Conservation (phyloP, 371 early-diverging fungal genomes). For the Mucor mucedo region DNA sequence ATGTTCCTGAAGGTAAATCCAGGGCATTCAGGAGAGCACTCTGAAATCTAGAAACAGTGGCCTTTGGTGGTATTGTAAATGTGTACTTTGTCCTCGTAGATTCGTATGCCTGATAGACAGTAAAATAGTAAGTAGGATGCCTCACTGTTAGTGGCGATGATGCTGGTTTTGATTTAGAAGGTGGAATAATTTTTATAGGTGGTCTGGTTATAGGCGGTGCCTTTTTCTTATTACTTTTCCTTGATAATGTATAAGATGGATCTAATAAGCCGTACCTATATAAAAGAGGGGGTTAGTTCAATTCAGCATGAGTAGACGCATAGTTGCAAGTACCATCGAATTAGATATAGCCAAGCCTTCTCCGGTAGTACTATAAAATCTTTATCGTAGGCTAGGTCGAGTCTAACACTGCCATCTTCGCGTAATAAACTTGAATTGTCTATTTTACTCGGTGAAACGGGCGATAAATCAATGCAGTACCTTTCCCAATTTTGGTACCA, state of each 20-base stretch:
- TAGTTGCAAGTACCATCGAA: not conserved
- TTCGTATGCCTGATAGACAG: not conserved
- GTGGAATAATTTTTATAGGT: too few relatives aligned
- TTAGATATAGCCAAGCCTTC: conserved; percentile 6
- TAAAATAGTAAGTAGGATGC: not conserved
- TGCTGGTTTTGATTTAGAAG: too few relatives aligned
- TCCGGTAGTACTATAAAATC: conserved; percentile 8
- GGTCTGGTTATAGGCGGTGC: not conserved
- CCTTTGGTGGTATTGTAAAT: conserved; percentile 9
- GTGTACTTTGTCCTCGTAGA: not conserved
- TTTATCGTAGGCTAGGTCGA: not conserved
- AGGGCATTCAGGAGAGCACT: conserved; percentile 7
- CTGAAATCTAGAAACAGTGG: conserved; percentile 1
- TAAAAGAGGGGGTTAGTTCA: not conserved
- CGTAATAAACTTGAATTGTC: not conserved
- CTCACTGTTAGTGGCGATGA: too few relatives aligned
- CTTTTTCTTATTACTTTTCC: too few relatives aligned
- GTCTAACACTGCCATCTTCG: not conserved
- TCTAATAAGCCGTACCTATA: not conserved
- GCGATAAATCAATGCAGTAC: not conserved
- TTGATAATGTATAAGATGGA: not conserved
- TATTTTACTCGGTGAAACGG: not conserved
- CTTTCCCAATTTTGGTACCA: not conserved
- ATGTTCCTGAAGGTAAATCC: not conserved
- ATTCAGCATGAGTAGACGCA: not conserved